These are phyloP conservation scores for Xylaria multiplex DNA, from an alignment of 2,329 filamentous ascomycete species.

Conservation along the genomic window DNA sequence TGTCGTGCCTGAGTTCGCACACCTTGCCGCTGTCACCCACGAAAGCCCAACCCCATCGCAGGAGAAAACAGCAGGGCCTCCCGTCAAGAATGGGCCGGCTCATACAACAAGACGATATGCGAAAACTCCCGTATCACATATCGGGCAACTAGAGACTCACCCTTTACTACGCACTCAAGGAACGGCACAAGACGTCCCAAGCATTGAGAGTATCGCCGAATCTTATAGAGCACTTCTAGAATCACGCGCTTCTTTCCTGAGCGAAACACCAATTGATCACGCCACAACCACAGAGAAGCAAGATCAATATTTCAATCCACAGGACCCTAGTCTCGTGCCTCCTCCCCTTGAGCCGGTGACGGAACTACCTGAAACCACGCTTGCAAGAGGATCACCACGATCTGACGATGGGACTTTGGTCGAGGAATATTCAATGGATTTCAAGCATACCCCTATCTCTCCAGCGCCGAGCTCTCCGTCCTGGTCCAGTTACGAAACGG, in stretches of 20 bases:
- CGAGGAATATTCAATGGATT: conserved; percentile 59
- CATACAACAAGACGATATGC: conserved; percentile 57
- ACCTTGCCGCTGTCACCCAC: conserved; percentile 48
- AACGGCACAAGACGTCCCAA: conserved; percentile 51
- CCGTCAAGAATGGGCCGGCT: conserved; percentile 41
- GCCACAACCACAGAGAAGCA: conserved; percentile 11
- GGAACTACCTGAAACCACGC: conserved; percentile 34
- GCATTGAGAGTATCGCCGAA: conserved; percentile 61
- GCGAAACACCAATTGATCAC: conserved; percentile 45
- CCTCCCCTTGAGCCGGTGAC: conserved; percentile 32
- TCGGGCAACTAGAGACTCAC: conserved; percentile 60
- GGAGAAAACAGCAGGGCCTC: conserved; percentile 33
- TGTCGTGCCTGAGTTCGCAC: conserved; percentile 48
- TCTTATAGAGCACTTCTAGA: conserved; percentile 61
- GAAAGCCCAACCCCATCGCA: conserved; percentile 39
- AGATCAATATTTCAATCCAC: conserved; percentile 16
- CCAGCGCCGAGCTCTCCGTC: conserved; percentile 49
- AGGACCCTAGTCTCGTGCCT: conserved; percentile 24
- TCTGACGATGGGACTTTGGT: conserved; percentile 60
- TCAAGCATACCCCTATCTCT: conserved; percentile 57
- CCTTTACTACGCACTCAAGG: conserved; percentile 40
- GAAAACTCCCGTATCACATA: conserved; percentile 62
- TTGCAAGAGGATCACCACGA: conserved; percentile 47
- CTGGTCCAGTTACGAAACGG: conserved; percentile 28
- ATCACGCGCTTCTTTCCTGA: conserved; percentile 50